A percentile compares a stretch with the other conserved stretches of the same genome.
These are phyloP conservation scores for Colletotrichum tropicicola DNA, from an alignment of 2,329 filamentous ascomycete genomes.

Conservation along the genomic window DNA sequence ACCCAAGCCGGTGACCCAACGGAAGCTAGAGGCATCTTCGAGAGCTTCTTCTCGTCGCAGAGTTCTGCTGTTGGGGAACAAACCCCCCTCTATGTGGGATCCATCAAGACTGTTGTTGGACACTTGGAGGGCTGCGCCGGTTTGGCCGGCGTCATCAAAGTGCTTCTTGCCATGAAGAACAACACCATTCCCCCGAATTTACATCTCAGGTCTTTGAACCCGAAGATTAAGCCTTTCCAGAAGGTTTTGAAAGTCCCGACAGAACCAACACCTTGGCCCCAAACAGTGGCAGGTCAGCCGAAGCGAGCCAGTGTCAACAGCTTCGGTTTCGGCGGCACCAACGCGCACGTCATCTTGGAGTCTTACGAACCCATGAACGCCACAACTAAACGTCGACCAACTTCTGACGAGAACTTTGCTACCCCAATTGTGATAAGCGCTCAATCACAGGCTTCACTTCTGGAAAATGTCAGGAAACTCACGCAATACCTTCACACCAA, in stretches of 20 bases:
- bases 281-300: conserved; percentile 31
- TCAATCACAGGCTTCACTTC: not conserved
- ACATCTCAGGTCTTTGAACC: conserved; percentile 30
- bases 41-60: conserved; percentile 25
- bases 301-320: conserved; percentile 46
- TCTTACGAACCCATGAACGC: not conserved
- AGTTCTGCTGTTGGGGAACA: not conserved
- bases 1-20: conserved; percentile 55
- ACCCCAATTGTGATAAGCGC: not conserved
- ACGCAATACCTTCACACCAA: not conserved
- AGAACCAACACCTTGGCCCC: conserved; percentile 35
- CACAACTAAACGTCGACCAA: not conserved
- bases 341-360: conserved; percentile 38
- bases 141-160: conserved; percentile 20
- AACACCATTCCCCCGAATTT: conserved; percentile 9
- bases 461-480: not conserved
- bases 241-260: conserved; percentile 35
- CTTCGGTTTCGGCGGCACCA: conserved; percentile 40
- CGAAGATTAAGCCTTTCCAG: conserved; percentile 7
- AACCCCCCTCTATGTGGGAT: conserved; percentile 34
- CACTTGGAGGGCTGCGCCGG: conserved; percentile 36
- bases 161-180: not conserved
- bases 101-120: conserved; percentile 38
- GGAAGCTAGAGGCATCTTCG: conserved; percentile 51
- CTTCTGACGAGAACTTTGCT: not conserved